Conservation (phyloP, 2,329 filamentous ascomycete species). For the Chrysosporium keratinophilum region DNA sequence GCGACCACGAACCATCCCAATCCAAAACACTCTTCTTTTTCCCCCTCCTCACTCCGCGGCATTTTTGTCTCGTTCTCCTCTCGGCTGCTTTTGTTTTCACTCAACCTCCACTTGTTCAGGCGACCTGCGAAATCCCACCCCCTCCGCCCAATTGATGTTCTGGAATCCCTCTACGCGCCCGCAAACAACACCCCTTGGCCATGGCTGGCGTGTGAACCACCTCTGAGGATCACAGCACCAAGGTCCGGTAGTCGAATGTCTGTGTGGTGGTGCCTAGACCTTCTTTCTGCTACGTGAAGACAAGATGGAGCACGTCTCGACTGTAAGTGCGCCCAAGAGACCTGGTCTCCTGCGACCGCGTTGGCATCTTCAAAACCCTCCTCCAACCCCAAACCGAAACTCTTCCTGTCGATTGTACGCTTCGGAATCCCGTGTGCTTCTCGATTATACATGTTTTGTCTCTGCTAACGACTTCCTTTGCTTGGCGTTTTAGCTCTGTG, state of each 20-base stretch:
- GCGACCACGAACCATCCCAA: not conserved
- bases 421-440: not conserved
- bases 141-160: slow-evolving; percentile 1
- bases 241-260: slow-evolving; percentile 11
- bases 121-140: not conserved
- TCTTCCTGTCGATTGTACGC: not conserved
- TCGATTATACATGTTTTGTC: not conserved
- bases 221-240: not conserved
- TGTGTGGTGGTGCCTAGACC: slow-evolving; percentile 14
- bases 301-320: slow-evolving; percentile 26
- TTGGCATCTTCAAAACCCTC: not conserved
- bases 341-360: not conserved
- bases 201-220: slow-evolving; percentile 1
- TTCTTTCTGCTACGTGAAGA: slow-evolving; percentile 9
- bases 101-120: not conserved
- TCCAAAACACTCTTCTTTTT: slow-evolving; percentile 1
- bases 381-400: not conserved
- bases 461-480: not conserved
- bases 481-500: slow-evolving; percentile 46
- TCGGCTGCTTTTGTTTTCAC: not conserved
- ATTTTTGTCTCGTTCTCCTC: not conserved
- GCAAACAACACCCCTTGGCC: not conserved
- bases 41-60: not conserved
- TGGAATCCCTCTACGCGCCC: slow-evolving; percentile 3
- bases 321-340: slow-evolving; percentile 19